Conservation (phyloP, 257 asterid species). For the Eucommia ulmoides region DNA sequence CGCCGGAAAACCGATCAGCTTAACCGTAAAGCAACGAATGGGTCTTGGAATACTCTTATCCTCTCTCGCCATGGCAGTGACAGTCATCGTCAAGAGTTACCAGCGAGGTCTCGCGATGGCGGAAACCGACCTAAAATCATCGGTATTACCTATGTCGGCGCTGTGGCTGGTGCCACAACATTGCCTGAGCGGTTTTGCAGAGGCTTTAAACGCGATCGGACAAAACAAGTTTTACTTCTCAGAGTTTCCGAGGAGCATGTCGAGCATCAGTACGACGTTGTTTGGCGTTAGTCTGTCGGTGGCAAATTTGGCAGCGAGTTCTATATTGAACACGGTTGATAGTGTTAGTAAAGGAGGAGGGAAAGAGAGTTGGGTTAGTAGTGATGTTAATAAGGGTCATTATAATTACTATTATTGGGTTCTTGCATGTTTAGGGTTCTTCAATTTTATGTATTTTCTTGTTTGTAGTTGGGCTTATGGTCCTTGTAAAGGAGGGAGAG, state of each 20-base stretch:
- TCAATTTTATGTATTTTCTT: constrained; percentile 38
- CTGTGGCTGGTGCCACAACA: constrained; percentile 63
- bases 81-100: constrained; percentile 33
- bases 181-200: constrained; percentile 44
- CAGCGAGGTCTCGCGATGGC: constrained; percentile 22
- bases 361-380: background rate
- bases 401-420: constrained; percentile 15
- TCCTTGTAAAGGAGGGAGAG: background rate
- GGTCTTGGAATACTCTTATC: constrained; percentile 56
- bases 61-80: constrained; percentile 28
- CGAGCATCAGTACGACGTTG: constrained; percentile 49
- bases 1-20: constrained; percentile 21
- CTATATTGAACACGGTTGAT: constrained; percentile 29
- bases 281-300: constrained; percentile 22
- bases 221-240: constrained; percentile 55
- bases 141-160: constrained; percentile 31
- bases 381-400: constrained; percentile 8
- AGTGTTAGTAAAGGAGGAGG: constrained; percentile 29
- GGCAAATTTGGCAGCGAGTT: constrained; percentile 45
- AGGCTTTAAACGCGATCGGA: constrained; percentile 34
- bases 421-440: constrained; percentile 43
- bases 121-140: constrained; percentile 12
- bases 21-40: constrained; percentile 44
- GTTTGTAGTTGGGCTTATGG: constrained; percentile 2
- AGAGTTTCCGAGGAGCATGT: constrained; percentile 61